Conservation (phyloP, 2,329 filamentous ascomycete genomes). For the Dothidotthia symphoricarpi region DNA sequence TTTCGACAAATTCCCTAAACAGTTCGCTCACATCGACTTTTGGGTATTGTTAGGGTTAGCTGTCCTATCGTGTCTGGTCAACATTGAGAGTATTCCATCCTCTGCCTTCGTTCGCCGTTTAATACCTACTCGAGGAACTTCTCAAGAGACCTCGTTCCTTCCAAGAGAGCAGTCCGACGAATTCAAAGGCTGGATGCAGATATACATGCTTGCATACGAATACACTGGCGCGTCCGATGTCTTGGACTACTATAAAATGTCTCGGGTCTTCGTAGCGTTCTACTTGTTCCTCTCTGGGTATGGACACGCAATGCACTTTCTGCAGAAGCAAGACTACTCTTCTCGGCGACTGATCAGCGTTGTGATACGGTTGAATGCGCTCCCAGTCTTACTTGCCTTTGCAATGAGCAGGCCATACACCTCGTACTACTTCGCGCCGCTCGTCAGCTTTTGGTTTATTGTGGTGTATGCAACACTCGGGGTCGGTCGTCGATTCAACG, state of each 20-base stretch:
- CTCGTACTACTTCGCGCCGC: constrained; percentile 59
- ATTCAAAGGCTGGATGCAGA: constrained; percentile 67
- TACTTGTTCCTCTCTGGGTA: constrained; percentile 65
- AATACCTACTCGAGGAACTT: constrained; percentile 9
- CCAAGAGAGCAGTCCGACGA: constrained; percentile 60
- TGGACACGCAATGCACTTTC: constrained; percentile 60
- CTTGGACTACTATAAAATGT: constrained; percentile 55
- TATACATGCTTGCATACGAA: constrained; percentile 56
- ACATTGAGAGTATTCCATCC: constrained; percentile 19
- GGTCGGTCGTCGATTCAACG: constrained; percentile 46
- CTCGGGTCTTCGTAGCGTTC: constrained; percentile 55
- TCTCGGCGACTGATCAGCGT: constrained; percentile 53
- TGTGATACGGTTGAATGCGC: constrained; percentile 58
- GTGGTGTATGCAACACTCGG: constrained; percentile 56
- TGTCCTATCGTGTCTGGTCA: constrained; percentile 31
- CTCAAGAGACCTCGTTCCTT: constrained; percentile 40
- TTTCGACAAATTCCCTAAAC: constrained; percentile 54
- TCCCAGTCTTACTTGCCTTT: constrained; percentile 55
- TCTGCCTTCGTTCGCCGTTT: constrained; percentile 4
- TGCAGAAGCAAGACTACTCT: constrained; percentile 58
- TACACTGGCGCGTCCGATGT: constrained; percentile 55
- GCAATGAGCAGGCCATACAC: constrained; percentile 58
- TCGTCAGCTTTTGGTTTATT: constrained; percentile 63
- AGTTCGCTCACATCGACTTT: constrained; percentile 43
- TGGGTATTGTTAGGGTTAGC: constrained; percentile 28